Percentiles rank a stretch among this genome's conserved stretches.
Conservation (phyloP, 306 rosid genomes). For the Prunus mongolica region DNA sequence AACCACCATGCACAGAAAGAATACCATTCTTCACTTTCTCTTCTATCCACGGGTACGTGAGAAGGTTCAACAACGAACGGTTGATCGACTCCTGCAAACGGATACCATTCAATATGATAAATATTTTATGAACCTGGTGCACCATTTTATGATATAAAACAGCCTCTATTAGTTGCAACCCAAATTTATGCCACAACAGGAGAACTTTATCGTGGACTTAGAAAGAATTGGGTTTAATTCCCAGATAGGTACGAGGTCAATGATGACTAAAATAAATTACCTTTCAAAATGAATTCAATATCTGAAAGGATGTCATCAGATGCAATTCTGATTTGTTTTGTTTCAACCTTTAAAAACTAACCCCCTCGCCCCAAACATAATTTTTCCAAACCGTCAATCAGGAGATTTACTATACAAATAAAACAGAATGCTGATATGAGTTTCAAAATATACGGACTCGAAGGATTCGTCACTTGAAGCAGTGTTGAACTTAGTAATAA, state of each 20-base stretch:
- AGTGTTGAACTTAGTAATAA: background rate
- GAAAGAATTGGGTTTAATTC: background rate
- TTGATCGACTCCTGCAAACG: slow-evolving; percentile 72
- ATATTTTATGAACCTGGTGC: background rate
- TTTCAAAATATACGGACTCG: background rate
- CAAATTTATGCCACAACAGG: background rate
- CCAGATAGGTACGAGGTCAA: background rate
- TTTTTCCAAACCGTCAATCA: background rate
- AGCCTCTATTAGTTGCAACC: background rate
- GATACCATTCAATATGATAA: background rate
- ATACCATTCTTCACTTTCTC: slow-evolving; percentile 67
- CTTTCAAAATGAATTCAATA: background rate
- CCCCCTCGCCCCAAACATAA: background rate
- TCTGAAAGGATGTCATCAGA: background rate
- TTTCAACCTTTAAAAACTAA: background rate
- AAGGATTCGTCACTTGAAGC: background rate
- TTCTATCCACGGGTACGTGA: slow-evolving; percentile 93
- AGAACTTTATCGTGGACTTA: background rate
- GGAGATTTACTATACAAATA: background rate
- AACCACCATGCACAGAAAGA: slow-evolving; percentile 80
- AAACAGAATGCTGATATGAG: background rate
- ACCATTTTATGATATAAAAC: background rate
- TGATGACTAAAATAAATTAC: background rate
- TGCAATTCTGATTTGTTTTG: background rate
- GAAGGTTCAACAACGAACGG: slow-evolving; percentile 68